phyloP scores from a whole-genome alignment of 2,329 filamentous ascomycete species.

The Pestalotiopsis fici region DNA sequence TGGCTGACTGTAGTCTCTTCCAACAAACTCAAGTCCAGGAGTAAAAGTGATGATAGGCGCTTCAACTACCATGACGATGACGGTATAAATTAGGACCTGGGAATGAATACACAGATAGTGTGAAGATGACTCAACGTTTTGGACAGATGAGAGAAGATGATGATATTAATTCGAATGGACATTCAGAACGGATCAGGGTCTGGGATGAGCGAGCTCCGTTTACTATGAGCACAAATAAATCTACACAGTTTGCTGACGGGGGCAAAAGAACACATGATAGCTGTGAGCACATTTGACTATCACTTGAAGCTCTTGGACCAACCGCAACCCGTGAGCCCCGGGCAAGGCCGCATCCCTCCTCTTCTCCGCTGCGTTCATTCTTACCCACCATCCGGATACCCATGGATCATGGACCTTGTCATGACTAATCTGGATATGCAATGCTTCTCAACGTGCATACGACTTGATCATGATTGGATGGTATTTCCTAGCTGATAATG shows the following conservation, averaged over 20 bases:
- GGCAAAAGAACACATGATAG: not conserved
- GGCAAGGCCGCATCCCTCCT: not conserved
- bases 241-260: no score
- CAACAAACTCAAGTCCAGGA: not conserved
- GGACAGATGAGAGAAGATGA: no score
- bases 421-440: not conserved
- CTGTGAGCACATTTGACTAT: not conserved
- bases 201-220: no score
- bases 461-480: not conserved
- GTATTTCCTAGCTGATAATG: not conserved
- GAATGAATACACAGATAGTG: not conserved
- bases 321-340: not conserved
- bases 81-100: no score
- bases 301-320: not conserved
- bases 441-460: not conserved
- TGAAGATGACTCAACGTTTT: no score
- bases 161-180: no score
- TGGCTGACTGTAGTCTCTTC: not conserved
- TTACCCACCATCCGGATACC: not conserved
- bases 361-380: not conserved
- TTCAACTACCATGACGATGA: not conserved
- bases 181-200: no score
- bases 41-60: not conserved
- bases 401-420: not conserved
- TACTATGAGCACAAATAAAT: no score